A percentile compares a stretch with the other conserved stretches of the same genome.
phyloP scores from a whole-genome alignment of 495 filamentous ascomycete species.

The Patellaria atrata region DNA sequence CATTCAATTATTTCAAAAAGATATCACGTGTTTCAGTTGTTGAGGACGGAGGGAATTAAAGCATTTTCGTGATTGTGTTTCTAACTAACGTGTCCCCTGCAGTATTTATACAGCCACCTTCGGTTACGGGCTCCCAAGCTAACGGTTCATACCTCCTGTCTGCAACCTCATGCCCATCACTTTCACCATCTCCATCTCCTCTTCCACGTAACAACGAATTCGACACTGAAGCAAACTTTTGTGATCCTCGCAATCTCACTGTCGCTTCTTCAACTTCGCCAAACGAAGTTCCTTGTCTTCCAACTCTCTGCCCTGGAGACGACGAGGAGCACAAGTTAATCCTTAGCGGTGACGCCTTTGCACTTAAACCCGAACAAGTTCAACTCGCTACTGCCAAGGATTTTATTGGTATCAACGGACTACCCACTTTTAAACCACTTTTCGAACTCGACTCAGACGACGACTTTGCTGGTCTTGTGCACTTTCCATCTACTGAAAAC shows the following conservation, averaged over 20 bases:
- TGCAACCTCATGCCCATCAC: conserved; percentile 64
- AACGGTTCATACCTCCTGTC: conserved; percentile 62
- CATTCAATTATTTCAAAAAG: background rate
- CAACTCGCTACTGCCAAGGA: conserved; percentile 29
- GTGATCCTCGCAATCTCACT: conserved; percentile 83
- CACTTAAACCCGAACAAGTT: conserved; percentile 34
- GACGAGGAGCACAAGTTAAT: conserved; percentile 65
- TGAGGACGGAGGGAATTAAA: background rate
- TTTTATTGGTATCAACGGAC: conserved; percentile 44
- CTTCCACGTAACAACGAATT: conserved; percentile 55
- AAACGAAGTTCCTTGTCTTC: conserved; percentile 51
- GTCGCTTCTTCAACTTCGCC: conserved; percentile 48
- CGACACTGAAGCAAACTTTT: conserved; percentile 68
- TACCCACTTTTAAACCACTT: conserved; percentile 68
- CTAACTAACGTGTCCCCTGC: conserved; percentile 7
- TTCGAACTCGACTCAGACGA: conserved; percentile 89
- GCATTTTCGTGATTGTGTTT: conserved; percentile 2
- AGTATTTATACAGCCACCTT: conserved; percentile 71
- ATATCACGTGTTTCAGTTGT: background rate
- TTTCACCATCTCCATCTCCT: conserved; percentile 69
- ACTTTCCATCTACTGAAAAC: conserved; percentile 47
- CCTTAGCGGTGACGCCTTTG: conserved; percentile 42
- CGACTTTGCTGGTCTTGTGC: conserved; percentile 68
- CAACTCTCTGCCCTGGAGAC: conserved; percentile 54
- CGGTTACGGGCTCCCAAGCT: conserved; percentile 37